Evolutionary conservation across 768 basidiomycete genomes (phyloP).

Genomic region (Trametes gibbosa): DNA sequence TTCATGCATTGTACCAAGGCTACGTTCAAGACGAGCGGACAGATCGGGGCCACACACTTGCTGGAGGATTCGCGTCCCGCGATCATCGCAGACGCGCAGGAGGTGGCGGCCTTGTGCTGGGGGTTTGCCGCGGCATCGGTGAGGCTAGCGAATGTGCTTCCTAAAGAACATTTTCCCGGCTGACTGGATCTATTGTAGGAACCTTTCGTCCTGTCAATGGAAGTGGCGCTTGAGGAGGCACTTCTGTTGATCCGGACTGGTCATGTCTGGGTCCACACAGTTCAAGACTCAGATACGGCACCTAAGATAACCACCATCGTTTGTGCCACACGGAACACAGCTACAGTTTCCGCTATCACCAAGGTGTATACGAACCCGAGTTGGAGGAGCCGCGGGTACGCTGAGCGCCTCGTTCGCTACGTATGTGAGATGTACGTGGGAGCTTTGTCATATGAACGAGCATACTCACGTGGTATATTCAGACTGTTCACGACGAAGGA

Average conservation of each 20-base stretch:
- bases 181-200: slow-evolving; percentile 33
- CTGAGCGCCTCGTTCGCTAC: slow-evolving; percentile 56
- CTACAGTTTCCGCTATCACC: slow-evolving; percentile 58
- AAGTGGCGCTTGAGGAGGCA: slow-evolving; percentile 51
- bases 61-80: slow-evolving; percentile 46
- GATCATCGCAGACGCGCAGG: slow-evolving; percentile 27
- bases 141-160: slow-evolving; percentile 22
- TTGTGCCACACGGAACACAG: slow-evolving; percentile 62
- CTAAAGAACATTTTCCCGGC: not conserved
- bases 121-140: slow-evolving; percentile 61
- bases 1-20: slow-evolving; percentile 51
- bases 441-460: not conserved
- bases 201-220: slow-evolving; percentile 50
- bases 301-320: slow-evolving; percentile 60
- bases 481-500: slow-evolving; percentile 41
- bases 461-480: not conserved
- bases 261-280: slow-evolving; percentile 61
- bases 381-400: slow-evolving; percentile 55
- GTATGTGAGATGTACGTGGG: slow-evolving; percentile 53
- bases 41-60: slow-evolving; percentile 13
- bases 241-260: slow-evolving; percentile 41
- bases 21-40: slow-evolving; percentile 29
- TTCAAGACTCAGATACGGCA: slow-evolving; percentile 28
- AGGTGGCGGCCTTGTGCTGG: slow-evolving; percentile 47
- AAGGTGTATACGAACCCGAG: slow-evolving; percentile 64